phyloP scores from a whole-genome alignment of 129 eudicot genomes.

The Heracleum sosnowskyi region DNA sequence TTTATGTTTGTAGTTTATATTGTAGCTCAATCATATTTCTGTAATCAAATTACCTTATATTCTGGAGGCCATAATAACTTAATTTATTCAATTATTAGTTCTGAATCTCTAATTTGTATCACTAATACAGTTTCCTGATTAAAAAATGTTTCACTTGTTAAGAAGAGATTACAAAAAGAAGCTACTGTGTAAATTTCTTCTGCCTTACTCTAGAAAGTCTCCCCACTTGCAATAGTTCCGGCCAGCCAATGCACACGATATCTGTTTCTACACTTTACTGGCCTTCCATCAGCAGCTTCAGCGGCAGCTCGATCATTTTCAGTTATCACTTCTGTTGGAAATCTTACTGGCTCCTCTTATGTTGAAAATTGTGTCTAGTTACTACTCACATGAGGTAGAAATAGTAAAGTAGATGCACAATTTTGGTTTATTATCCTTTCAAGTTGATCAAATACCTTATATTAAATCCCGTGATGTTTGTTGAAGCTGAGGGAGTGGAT shows the following conservation, averaged over 20 bases:
- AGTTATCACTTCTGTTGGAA: slow-evolving; percentile 61
- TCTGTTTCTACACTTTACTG: slow-evolving; percentile 88
- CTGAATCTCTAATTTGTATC: background rate
- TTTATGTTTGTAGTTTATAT: background rate
- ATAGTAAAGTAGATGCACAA: background rate
- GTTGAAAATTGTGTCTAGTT: slow-evolving; percentile 19
- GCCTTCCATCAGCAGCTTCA: slow-evolving; percentile 95
- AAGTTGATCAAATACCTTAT: slow-evolving; percentile 34
- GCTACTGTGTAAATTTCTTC: background rate
- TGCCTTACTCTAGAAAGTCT: slow-evolving; percentile 51
- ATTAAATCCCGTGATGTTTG: slow-evolving; percentile 28
- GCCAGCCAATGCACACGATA: slow-evolving; percentile 87
- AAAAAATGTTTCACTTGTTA: slow-evolving; percentile 2
- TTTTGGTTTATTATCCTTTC: background rate
- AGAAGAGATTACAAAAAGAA: slow-evolving; percentile 8
- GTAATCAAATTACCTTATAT: background rate
- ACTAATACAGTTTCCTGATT: background rate
- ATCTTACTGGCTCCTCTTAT: slow-evolving; percentile 67
- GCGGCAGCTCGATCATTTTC: slow-evolving; percentile 82
- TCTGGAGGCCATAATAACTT: background rate
- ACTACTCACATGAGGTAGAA: background rate
- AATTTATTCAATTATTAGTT: background rate
- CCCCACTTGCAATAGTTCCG: slow-evolving; percentile 98
- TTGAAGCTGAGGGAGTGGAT: slow-evolving; percentile 35
- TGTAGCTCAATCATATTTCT: background rate